Conservation (phyloP, 2,329 filamentous ascomycete species). For the Monilinia fructigena region DNA sequence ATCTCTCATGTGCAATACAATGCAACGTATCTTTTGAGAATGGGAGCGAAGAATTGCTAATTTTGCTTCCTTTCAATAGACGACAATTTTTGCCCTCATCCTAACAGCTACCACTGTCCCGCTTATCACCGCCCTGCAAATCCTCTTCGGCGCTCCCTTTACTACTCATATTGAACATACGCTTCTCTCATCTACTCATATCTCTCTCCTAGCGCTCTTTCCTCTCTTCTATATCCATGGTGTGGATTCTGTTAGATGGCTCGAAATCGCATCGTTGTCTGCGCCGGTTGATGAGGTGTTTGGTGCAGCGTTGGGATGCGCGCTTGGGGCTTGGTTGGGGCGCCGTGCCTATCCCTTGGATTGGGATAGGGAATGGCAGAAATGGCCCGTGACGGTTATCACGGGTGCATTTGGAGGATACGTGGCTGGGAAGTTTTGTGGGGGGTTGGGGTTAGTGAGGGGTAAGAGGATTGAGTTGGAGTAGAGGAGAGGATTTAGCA, state of each 20-base stretch:
- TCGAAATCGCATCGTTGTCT: slow-evolving; percentile 63
- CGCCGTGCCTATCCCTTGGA: slow-evolving; percentile 91
- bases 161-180: slow-evolving; percentile 80
- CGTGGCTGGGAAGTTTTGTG: slow-evolving; percentile 63
- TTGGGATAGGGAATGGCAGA: slow-evolving; percentile 99
- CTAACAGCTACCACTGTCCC: slow-evolving; percentile 51
- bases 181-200: slow-evolving; percentile 74
- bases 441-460: slow-evolving; percentile 45
- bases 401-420: slow-evolving; percentile 80
- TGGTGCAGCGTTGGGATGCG: slow-evolving; percentile 74
- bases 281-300: slow-evolving; percentile 80
- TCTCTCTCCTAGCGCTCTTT: slow-evolving; percentile 74
- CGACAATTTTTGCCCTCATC: slow-evolving; percentile 63
- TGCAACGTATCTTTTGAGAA: not conserved
- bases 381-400: slow-evolving; percentile 91
- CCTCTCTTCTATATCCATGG: slow-evolving; percentile 86
- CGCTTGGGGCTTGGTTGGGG: slow-evolving; percentile 85
- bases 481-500: slow-evolving; percentile 24
- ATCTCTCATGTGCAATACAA: not conserved
- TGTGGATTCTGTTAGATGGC: slow-evolving; percentile 69
- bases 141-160: slow-evolving; percentile 90
- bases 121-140: slow-evolving; percentile 54
- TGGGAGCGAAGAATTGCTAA: not conserved
- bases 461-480: slow-evolving; percentile 40
- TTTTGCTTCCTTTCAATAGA: not conserved